Conservation (phyloP, 2,329 filamentous ascomycete species). For the Colletotrichum melonis region DNA sequence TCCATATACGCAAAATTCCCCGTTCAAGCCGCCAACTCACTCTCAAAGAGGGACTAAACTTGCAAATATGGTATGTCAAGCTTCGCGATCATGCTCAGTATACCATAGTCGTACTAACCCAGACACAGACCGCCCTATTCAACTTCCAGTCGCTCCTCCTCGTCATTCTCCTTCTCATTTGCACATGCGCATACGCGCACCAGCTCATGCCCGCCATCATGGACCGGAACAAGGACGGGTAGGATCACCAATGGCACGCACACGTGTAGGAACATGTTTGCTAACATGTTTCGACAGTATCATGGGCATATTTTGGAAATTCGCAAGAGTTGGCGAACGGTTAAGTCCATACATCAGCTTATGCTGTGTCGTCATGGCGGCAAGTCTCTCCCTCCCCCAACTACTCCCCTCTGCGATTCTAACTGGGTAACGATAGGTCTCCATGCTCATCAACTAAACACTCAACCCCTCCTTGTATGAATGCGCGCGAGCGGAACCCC, state of each 20-base stretch:
- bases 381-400: conserved; percentile 54
- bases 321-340: conserved; percentile 89
- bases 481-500: neutral
- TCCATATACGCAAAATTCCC: conserved; percentile 13
- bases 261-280: conserved; percentile 26
- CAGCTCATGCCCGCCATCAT: conserved; percentile 89
- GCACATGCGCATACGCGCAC: conserved; percentile 94
- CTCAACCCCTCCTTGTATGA: neutral
- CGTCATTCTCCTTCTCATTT: conserved; percentile 94
- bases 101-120: conserved; percentile 7
- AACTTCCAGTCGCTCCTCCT: conserved; percentile 98
- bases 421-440: conserved; percentile 12
- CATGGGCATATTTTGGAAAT: conserved; percentile 95
- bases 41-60: conserved; percentile 18
- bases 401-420: neutral
- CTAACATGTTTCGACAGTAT: conserved; percentile 58
- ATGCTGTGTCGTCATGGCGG: conserved; percentile 94
- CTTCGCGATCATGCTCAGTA: neutral
- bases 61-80: conserved; percentile 41
- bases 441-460: conserved; percentile 26
- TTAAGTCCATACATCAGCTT: conserved; percentile 95
- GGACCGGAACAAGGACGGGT: conserved; percentile 94
- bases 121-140: conserved; percentile 87
- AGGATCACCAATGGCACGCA: conserved; percentile 43
- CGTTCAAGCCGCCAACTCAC: conserved; percentile 15